Evolutionary conservation across 2,329 filamentous ascomycete genomes (phyloP).

Genomic region (Colletotrichum sublineola): DNA sequence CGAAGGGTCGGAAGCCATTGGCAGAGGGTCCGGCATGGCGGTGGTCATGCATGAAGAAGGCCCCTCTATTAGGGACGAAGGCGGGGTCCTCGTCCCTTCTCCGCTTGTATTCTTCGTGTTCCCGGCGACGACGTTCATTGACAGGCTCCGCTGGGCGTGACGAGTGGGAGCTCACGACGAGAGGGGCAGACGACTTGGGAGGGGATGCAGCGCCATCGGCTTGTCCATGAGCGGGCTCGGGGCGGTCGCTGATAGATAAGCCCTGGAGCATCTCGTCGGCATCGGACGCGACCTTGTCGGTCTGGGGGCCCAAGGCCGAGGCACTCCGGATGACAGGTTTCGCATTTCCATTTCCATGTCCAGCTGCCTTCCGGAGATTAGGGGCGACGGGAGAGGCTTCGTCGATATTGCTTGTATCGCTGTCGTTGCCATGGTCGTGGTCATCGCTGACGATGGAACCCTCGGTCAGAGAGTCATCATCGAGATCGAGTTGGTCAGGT

Average conservation of each 20-base stretch:
- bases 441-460: slow-evolving; percentile 74
- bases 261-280: slow-evolving; percentile 72
- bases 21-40: slow-evolving; percentile 81
- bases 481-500: slow-evolving; percentile 67
- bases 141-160: slow-evolving; percentile 68
- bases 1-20: slow-evolving; percentile 82
- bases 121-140: slow-evolving; percentile 80
- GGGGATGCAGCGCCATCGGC: slow-evolving; percentile 59
- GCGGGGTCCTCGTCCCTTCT: slow-evolving; percentile 90
- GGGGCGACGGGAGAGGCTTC: slow-evolving; percentile 66
- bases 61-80: slow-evolving; percentile 93
- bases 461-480: slow-evolving; percentile 76
- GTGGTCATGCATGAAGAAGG: slow-evolving; percentile 98
- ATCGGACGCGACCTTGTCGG: slow-evolving; percentile 59
- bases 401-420: slow-evolving; percentile 74
- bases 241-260: slow-evolving; percentile 59
- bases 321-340: slow-evolving; percentile 52
- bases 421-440: slow-evolving; percentile 69
- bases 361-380: slow-evolving; percentile 54
- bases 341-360: slow-evolving; percentile 59
- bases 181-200: slow-evolving; percentile 60
- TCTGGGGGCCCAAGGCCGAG: slow-evolving; percentile 53
- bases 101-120: slow-evolving; percentile 92
- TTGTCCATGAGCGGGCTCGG: slow-evolving; percentile 58
- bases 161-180: slow-evolving; percentile 68